Percentiles rank a stretch among this genome's conserved stretches.
Conservation (phyloP, 108 stramenopile species). For the Cyclotella cryptica region DNA sequence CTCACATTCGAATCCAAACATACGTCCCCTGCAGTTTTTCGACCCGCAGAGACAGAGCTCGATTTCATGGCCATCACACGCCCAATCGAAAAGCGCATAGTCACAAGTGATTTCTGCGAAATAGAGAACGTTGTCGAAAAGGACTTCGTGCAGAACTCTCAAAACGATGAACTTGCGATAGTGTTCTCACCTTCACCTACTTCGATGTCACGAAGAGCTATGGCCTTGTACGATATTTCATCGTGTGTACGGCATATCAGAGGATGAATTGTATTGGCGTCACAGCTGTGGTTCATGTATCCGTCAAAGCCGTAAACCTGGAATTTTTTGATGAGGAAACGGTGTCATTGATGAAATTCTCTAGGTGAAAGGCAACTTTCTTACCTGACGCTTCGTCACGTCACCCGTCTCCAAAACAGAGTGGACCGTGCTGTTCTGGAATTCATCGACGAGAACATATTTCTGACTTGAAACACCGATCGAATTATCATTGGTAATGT, state of each 20-base stretch:
- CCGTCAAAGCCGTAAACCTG: conserved; percentile 37
- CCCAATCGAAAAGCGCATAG: conserved; percentile 46
- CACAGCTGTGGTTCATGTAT: conserved; percentile 49
- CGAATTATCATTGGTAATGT: background rate
- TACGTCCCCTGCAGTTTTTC: conserved; percentile 34
- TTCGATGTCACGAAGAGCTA: conserved; percentile 39
- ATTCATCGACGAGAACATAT: conserved; percentile 15
- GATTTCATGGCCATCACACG: conserved; percentile 42
- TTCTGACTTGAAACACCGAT: background rate
- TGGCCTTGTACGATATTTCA: conserved; percentile 37
- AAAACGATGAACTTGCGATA: background rate
- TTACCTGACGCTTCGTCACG: conserved; percentile 33
- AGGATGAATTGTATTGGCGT: conserved; percentile 37
- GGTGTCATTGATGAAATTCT: background rate
- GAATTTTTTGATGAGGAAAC: background rate
- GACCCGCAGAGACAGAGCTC: conserved; percentile 46
- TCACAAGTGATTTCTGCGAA: conserved; percentile 40
- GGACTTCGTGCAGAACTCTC: background rate
- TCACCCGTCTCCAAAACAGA: conserved; percentile 21
- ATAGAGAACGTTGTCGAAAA: background rate
- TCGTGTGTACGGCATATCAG: conserved; percentile 17
- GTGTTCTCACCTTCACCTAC: conserved; percentile 24
- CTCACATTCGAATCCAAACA: conserved; percentile 45
- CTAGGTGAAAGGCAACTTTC: background rate
- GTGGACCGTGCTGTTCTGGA: conserved; percentile 30